Percentiles rank a stretch among this genome's conserved stretches.
Conservation (phyloP, 306 rosid genomes). For the Hippophae tibetana region DNA sequence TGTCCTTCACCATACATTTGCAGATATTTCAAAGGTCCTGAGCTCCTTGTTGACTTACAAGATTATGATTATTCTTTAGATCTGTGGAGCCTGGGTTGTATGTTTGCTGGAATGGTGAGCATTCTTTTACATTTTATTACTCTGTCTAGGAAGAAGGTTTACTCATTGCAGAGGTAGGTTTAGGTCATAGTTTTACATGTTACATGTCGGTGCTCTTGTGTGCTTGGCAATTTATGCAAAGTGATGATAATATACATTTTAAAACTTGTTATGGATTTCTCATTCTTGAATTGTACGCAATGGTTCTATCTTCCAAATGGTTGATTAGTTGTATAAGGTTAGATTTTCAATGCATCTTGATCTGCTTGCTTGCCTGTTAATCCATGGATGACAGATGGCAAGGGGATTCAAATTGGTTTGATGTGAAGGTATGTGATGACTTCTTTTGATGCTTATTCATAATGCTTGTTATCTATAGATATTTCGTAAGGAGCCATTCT, state of each 20-base stretch:
- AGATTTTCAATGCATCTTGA: slow-evolving; percentile 7
- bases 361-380: slow-evolving; percentile 19
- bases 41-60: slow-evolving; percentile 94
- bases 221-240: not conserved
- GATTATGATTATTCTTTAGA: slow-evolving; percentile 90
- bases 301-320: not conserved
- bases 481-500: slow-evolving; percentile 95
- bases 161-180: not conserved
- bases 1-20: slow-evolving; percentile 14
- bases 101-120: slow-evolving; percentile 96
- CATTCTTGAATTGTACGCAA: slow-evolving; percentile 1
- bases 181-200: not conserved
- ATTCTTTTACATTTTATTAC: not conserved
- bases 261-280: no score
- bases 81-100: slow-evolving; percentile 94
- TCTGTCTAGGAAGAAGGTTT: not conserved
- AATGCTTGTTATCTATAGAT: slow-evolving; percentile 46
- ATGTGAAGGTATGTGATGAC: slow-evolving; percentile 15
- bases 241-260: no score
- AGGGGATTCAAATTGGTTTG: slow-evolving; percentile 17
- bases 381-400: slow-evolving; percentile 17
- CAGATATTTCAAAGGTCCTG: slow-evolving; percentile 96
- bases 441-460: slow-evolving; percentile 30
- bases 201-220: not conserved
- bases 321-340: not conserved